Evolutionary conservation across 768 basidiomycete species (phyloP), one percentile per base, ranked within the genome.

Genomic region (Amanita polypyramis): DNA sequence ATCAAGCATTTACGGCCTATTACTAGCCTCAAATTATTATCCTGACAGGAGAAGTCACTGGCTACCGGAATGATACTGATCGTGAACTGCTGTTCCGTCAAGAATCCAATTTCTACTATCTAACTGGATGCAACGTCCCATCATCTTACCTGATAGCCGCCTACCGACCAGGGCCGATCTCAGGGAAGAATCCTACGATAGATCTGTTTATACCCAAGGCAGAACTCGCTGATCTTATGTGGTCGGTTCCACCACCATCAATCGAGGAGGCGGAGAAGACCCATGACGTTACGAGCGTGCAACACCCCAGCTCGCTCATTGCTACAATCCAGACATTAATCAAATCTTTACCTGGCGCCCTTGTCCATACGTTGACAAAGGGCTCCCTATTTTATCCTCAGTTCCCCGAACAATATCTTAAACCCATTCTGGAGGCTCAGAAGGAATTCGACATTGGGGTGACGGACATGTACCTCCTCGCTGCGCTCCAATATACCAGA

Each of bases 31-130:
- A 90, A 61, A 67, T 85, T 6, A 59, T 87, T 12, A 59, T 90
- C 3, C 65, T 90, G 1, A 75, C 79, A 7, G 85, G 85, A n/a
- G 76, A 74, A 55, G 68, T 65, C 4, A 78, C 75, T 2, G 68
- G 72, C 0, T 88, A 70, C 58, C 70, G 88, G 52, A 78, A 89
- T 59, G 90, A 93, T 60, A 93, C 91, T 9, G 90, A 94, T 60
- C 75, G 89, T 27, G 88, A 91, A 64, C 65, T 89, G 36, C 60
- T 70, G 3, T 89, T 90, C 54, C 64, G 63, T 37, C 67, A 68
- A 51, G 90, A 93, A 63, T 84, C 83, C 56, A 95, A 95, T 65
- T 95, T 95, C 61, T 82, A 76, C 65, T 95, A 91, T 60, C 71
- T 95, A 12, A 77, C 87, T 0, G 92, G 89, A 45, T 91, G 86